phyloP scores from a whole-genome alignment of 257 asterid genomes.

The Anisodus acutangulus region DNA sequence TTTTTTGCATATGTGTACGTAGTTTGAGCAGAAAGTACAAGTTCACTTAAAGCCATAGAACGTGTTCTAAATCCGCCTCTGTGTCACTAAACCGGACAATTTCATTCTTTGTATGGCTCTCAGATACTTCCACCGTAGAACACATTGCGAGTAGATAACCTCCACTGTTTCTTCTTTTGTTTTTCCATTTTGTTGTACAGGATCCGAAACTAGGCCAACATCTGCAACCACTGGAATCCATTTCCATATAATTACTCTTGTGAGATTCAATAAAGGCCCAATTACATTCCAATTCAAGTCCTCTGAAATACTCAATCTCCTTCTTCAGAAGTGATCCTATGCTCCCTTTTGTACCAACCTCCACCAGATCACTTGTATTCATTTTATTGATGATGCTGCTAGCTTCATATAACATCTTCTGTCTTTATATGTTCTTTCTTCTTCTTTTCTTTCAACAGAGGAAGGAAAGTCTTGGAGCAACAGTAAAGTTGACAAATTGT shows the following conservation, averaged over 20 bases:
- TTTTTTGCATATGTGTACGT: neutral
- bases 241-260: conserved; percentile 38
- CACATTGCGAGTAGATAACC: conserved; percentile 45
- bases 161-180: conserved; percentile 56
- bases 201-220: conserved; percentile 59
- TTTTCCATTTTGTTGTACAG: conserved; percentile 50
- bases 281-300: conserved; percentile 46
- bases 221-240: conserved; percentile 36
- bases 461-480: too few relatives aligned
- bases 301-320: conserved; percentile 78
- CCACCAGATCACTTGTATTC: conserved; percentile 43
- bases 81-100: conserved; percentile 53
- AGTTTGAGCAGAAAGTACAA: neutral
- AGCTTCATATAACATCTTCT: conserved; percentile 31
- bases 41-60: neutral
- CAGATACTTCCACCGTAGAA: conserved; percentile 45
- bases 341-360: conserved; percentile 79
- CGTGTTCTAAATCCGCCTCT: conserved; percentile 49
- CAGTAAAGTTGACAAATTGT: too few relatives aligned
- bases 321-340: conserved; percentile 78
- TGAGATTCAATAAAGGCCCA: conserved; percentile 41
- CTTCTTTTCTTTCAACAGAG: neutral
- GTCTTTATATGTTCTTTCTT: neutral
- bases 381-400: conserved; percentile 34
- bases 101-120: conserved; percentile 40